Conservation (phyloP, 352 stramenopile species). For the Globisporangium heterothallicum region DNA sequence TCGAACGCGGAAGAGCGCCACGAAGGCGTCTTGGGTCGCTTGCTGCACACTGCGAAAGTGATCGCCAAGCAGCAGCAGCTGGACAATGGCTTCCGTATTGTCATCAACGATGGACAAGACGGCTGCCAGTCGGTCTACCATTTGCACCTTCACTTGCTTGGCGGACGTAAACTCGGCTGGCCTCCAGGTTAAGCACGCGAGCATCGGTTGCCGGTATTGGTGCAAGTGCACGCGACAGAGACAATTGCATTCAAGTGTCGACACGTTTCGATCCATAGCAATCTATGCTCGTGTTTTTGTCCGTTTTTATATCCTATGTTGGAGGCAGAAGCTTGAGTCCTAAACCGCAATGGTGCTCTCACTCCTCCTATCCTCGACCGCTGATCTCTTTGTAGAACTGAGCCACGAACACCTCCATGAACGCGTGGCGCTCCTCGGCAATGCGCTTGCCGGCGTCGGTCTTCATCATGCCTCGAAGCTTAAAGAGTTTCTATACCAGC, state of each 20-base stretch:
- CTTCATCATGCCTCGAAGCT: slow-evolving; percentile 86
- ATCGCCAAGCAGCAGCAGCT: slow-evolving; percentile 90
- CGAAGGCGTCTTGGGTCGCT: slow-evolving; percentile 90
- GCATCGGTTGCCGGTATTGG: too few relatives aligned
- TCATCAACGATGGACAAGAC: slow-evolving; percentile 93
- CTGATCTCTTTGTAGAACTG: slow-evolving; percentile 81
- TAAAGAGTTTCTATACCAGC: slow-evolving; percentile 87
- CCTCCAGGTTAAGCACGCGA: slow-evolving; percentile 86
- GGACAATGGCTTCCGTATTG: slow-evolving; percentile 93
- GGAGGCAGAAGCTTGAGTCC: too few relatives aligned
- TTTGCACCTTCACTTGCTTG: slow-evolving; percentile 94
- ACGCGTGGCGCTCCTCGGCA: slow-evolving; percentile 74
- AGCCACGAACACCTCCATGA: slow-evolving; percentile 83
- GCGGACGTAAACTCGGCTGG: slow-evolving; percentile 92
- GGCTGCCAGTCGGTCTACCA: slow-evolving; percentile 90
- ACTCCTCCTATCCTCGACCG: slow-evolving; percentile 22
- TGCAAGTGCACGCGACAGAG: too few relatives aligned
- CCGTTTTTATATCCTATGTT: neutral
- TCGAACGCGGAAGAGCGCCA: slow-evolving; percentile 88
- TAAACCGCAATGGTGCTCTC: too few relatives aligned
- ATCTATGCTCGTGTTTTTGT: too few relatives aligned
- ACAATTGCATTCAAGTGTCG: too few relatives aligned
- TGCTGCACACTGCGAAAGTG: slow-evolving; percentile 91
- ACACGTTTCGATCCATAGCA: too few relatives aligned
- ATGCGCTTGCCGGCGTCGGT: slow-evolving; percentile 65